phyloP scores from a whole-genome alignment of 1,284 basidiomycete species.

The Gymnopus androsaceus region DNA sequence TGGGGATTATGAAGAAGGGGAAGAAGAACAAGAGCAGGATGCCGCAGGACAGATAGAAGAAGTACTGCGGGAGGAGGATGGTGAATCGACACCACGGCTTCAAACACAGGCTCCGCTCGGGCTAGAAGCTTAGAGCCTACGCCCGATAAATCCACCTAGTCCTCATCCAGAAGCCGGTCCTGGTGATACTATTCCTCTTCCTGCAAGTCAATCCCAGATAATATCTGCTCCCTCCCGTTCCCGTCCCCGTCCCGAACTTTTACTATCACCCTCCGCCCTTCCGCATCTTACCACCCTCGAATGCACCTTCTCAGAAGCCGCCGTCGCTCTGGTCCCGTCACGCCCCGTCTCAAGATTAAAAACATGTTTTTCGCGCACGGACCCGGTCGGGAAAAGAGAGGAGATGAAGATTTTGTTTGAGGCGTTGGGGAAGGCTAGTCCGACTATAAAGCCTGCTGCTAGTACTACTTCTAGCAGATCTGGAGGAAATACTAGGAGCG shows the following conservation, averaged over 20 bases:
- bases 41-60: not conserved
- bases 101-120: not conserved
- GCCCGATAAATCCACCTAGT: too few relatives aligned
- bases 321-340: conserved; percentile 51
- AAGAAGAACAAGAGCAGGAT: not conserved
- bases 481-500: not conserved
- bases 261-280: conserved; percentile 38
- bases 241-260: conserved; percentile 8
- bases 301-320: conserved; percentile 68
- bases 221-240: not conserved
- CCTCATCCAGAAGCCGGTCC: too few relatives aligned
- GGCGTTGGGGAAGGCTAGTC: not conserved
- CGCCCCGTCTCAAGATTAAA: conserved; percentile 62
- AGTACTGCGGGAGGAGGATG: too few relatives aligned
- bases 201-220: not conserved
- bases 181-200: too few relatives aligned
- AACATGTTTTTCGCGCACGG: conserved; percentile 65
- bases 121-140: too few relatives aligned
- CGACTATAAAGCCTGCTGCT: not conserved
- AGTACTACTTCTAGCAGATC: not conserved
- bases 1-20: conserved; percentile 49
- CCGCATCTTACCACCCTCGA: conserved; percentile 54
- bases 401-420: conserved; percentile 52
- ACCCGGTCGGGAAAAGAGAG: conserved; percentile 45
- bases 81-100: not conserved